Percentiles rank a stretch among this genome's conserved stretches.
Conservation (phyloP, 2,329 filamentous ascomycete genomes). For the Akanthomyces dipterigenus region DNA sequence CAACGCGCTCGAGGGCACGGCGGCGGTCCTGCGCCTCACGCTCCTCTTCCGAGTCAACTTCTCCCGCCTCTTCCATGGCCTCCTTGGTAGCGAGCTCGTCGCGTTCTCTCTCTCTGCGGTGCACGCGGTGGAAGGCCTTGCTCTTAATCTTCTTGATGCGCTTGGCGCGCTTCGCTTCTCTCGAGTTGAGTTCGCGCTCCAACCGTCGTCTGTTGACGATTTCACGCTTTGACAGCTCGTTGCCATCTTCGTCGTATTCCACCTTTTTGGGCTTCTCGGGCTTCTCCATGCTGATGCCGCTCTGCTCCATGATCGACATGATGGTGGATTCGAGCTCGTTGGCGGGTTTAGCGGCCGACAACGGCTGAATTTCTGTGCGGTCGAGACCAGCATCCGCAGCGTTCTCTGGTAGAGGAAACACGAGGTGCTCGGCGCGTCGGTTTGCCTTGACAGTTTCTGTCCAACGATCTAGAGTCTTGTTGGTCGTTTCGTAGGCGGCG, state of each 20-base stretch:
- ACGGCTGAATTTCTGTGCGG: constrained; percentile 57
- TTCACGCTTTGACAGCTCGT: constrained; percentile 64
- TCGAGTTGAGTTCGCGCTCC: constrained; percentile 76
- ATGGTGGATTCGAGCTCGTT: constrained; percentile 84
- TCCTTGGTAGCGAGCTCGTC: constrained; percentile 46
- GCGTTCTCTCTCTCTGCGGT: constrained; percentile 64
- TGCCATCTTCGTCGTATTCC: constrained; percentile 62
- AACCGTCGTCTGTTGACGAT: constrained; percentile 68
- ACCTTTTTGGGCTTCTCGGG: constrained; percentile 45
- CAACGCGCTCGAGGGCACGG: constrained; percentile 78
- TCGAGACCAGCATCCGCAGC: constrained; percentile 54
- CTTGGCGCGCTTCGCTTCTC: constrained; percentile 81
- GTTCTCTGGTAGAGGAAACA: constrained; percentile 76
- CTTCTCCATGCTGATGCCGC: constrained; percentile 58
- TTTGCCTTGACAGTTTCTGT: constrained; percentile 93
- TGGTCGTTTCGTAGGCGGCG: constrained; percentile 83
- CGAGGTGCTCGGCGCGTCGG: constrained; percentile 80
- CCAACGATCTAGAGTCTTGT: constrained; percentile 86
- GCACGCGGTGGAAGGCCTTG: constrained; percentile 87
- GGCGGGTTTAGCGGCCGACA: constrained; percentile 55
- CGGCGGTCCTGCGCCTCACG: constrained; percentile 61
- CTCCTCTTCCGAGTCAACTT: constrained; percentile 59
- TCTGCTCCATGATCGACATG: constrained; percentile 82
- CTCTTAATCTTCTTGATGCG: constrained; percentile 99
- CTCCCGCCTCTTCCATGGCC: constrained; percentile 49